These are phyloP conservation scores for Annulohypoxylon truncatum DNA, from an alignment of 2,329 filamentous ascomycete species.

Conservation along the genomic window DNA sequence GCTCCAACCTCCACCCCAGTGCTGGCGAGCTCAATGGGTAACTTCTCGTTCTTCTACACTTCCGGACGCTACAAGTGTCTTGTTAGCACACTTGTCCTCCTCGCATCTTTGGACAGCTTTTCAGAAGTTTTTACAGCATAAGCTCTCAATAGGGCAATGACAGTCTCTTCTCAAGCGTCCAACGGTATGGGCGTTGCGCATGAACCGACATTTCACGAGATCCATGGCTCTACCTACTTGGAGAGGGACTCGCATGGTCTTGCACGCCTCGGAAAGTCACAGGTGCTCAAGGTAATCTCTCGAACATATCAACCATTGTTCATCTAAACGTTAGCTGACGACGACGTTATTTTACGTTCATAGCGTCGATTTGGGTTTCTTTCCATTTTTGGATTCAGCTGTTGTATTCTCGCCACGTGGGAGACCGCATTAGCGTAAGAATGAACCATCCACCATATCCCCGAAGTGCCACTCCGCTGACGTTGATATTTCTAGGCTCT, in stretches of 20 bases:
- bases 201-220: constrained; percentile 32
- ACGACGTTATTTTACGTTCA: not conserved
- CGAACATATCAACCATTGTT: not conserved
- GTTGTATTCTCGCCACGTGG: constrained; percentile 40
- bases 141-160: not conserved
- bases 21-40: too few species aligned
- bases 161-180: not conserved
- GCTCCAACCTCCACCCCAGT: too few species aligned
- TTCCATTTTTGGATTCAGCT: constrained; percentile 39
- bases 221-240: constrained; percentile 39
- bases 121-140: not conserved
- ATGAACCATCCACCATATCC: not conserved
- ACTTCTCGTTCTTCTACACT: not conserved
- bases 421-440: constrained; percentile 35
- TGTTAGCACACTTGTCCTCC: too few species aligned
- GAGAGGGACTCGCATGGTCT: constrained; percentile 35
- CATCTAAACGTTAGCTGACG: not conserved
- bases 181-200: not conserved
- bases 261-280: constrained; percentile 37
- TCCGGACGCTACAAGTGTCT: not conserved
- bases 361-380: constrained; percentile 40
- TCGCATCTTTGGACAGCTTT: too few species aligned
- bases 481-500: not conserved
- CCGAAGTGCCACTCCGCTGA: not conserved
- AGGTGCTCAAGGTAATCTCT: constrained; percentile 36